Percentiles rank a stretch among this genome's conserved stretches.
These are phyloP conservation scores for Pittosporum tobira DNA, from an alignment of 129 eudicot genomes.

Conservation along the genomic window DNA sequence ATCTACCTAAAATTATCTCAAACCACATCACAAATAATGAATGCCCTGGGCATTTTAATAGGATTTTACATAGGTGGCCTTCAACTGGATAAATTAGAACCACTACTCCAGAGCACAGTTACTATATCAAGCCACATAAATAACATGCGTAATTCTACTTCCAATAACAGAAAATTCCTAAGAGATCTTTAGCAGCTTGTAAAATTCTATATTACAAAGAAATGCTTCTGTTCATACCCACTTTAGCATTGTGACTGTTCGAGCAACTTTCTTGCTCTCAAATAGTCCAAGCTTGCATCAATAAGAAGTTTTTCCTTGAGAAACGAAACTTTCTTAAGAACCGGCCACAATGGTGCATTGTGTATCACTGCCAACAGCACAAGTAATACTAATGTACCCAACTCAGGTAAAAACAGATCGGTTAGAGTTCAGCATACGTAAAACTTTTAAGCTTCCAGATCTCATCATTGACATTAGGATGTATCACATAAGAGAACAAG, in stretches of 20 bases:
- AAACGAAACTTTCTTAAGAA: not conserved
- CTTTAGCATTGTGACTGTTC: slow-evolving; percentile 3
- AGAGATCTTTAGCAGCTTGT: not conserved
- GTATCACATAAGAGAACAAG: too few relatives aligned
- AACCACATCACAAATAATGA: too few relatives aligned
- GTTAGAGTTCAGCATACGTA: slow-evolving; percentile 1
- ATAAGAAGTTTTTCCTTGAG: not conserved
- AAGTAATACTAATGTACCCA: slow-evolving; percentile 7
- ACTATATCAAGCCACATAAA: too few relatives aligned
- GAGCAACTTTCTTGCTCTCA: slow-evolving; percentile 12
- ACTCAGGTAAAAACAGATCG: not conserved
- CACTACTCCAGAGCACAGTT: too few relatives aligned
- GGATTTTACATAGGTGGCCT: too few relatives aligned
- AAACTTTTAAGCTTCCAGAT: not conserved
- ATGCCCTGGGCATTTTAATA: too few relatives aligned
- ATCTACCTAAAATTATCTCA: too few relatives aligned
- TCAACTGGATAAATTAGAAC: too few relatives aligned
- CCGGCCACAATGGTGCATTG: not conserved
- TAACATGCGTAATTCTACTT: too few relatives aligned
- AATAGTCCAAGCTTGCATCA: slow-evolving; percentile 3
- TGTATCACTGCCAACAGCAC: slow-evolving; percentile 6
- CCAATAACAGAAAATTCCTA: not conserved
- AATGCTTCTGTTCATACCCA: slow-evolving; percentile 5
- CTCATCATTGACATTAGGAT: not conserved
- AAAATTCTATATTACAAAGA: slow-evolving; percentile 8